A percentile compares a stretch with the other conserved stretches of the same genome.
Conservation (phyloP, 306 rosid species). For the Quercus mongolica region DNA sequence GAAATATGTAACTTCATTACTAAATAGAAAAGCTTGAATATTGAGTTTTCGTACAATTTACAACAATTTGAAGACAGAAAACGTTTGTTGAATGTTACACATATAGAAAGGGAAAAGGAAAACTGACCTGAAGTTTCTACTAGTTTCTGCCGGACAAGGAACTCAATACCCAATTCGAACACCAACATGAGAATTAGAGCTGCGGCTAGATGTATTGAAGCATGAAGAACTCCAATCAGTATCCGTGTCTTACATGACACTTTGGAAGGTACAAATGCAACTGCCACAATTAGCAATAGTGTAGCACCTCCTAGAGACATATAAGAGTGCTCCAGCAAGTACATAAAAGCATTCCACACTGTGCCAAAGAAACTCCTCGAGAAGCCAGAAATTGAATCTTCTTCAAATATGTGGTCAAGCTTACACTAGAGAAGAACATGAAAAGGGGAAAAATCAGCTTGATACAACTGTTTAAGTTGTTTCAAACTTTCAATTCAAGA, state of each 20-base stretch:
- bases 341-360: slow-evolving; percentile 76
- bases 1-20: too few relatives aligned
- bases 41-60: too few relatives aligned
- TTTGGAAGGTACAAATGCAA: slow-evolving; percentile 78
- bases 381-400: slow-evolving; percentile 72
- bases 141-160: slow-evolving; percentile 66
- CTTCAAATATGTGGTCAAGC: slow-evolving; percentile 78
- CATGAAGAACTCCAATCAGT: slow-evolving; percentile 77
- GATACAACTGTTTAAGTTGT: background rate
- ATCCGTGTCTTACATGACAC: slow-evolving; percentile 69
- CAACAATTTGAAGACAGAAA: background rate
- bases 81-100: background rate
- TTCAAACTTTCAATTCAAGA: background rate
- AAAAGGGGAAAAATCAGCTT: slow-evolving; percentile 14
- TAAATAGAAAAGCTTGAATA: too few relatives aligned
- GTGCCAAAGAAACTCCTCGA: slow-evolving; percentile 67
- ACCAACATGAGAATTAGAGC: slow-evolving; percentile 88
- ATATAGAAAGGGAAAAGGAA: slow-evolving; percentile 5
- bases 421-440: slow-evolving; percentile 55
- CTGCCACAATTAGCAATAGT: slow-evolving; percentile 60
- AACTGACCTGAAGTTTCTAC: slow-evolving; percentile 81
- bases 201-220: slow-evolving; percentile 76
- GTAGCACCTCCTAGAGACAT: slow-evolving; percentile 70
- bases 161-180: slow-evolving; percentile 85
- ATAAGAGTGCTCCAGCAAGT: slow-evolving; percentile 61